phyloP scores from a whole-genome alignment of 2,329 filamentous ascomycete genomes.

The Purpureocillium takamizusanense region DNA sequence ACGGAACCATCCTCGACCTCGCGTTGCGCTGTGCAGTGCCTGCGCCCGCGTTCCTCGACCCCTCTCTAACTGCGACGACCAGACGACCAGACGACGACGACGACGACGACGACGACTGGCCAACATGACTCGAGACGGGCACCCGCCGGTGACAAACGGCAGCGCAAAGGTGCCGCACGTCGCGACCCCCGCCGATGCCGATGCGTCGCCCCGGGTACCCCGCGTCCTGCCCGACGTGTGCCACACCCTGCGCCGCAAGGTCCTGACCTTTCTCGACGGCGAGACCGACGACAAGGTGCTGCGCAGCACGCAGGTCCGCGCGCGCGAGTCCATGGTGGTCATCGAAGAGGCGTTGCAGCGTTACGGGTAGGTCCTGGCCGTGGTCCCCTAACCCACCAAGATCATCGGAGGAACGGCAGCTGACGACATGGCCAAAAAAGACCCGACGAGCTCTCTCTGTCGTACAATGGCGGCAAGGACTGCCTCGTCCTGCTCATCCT shows the following conservation, averaged over 20 bases:
- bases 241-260: constrained; percentile 45
- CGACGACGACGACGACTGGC: neutral
- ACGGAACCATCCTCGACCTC: no score
- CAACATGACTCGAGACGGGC: neutral
- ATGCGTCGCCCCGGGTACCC: constrained; percentile 1
- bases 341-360: constrained; percentile 65
- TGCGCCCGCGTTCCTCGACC: no score
- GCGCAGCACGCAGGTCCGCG: constrained; percentile 62
- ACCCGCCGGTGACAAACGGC: neutral
- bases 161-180: neutral
- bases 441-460: constrained; percentile 71
- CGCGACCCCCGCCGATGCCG: neutral
- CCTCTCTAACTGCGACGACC: no score
- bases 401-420: no score
- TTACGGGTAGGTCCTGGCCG: constrained; percentile 53
- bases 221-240: constrained; percentile 31
- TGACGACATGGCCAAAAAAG: constrained; percentile 31
- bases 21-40: no score
- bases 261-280: constrained; percentile 56
- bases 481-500: constrained; percentile 87
- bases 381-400: no score
- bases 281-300: constrained; percentile 49
- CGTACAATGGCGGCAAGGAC: constrained; percentile 97
- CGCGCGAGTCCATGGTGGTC: constrained; percentile 60
- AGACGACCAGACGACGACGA: no score